Evolutionary conservation across 306 rosid genomes (phyloP).

Genomic region (Lagenaria siceraria): DNA sequence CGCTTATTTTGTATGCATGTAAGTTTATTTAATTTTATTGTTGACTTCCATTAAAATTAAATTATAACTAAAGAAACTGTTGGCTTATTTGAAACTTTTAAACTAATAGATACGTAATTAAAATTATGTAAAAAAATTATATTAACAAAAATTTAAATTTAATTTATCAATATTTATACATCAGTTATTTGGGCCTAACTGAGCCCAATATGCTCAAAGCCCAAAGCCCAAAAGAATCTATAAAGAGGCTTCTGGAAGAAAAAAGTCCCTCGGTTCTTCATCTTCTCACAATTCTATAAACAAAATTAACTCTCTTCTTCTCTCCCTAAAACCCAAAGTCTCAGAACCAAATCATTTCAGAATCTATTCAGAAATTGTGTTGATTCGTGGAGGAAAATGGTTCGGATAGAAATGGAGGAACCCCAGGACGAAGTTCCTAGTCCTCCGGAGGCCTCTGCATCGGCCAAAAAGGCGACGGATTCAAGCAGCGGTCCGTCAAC

Average conservation of each 20-base stretch:
- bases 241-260: not conserved
- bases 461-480: not conserved
- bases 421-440: slow-evolving; percentile 1
- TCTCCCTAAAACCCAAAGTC: slow-evolving; percentile 2
- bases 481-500: not conserved
- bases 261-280: not conserved
- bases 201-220: not conserved
- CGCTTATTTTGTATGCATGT: too few relatives aligned
- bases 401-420: slow-evolving; percentile 15
- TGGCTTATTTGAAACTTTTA: too few relatives aligned
- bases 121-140: too few relatives aligned
- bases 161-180: too few relatives aligned
- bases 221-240: not conserved
- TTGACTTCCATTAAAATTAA: too few relatives aligned
- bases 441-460: slow-evolving; percentile 11
- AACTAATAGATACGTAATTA: too few relatives aligned
- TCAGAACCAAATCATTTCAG: not conserved
- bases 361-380: not conserved
- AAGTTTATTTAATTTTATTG: too few relatives aligned
- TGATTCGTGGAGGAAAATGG: not conserved
- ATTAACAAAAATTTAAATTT: too few relatives aligned
- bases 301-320: not conserved
- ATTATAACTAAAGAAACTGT: too few relatives aligned
- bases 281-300: not conserved
- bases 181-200: not conserved